Evolutionary conservation across 352 stramenopile species (phyloP).

Genomic region (Phytophthora chlamydospora): DNA sequence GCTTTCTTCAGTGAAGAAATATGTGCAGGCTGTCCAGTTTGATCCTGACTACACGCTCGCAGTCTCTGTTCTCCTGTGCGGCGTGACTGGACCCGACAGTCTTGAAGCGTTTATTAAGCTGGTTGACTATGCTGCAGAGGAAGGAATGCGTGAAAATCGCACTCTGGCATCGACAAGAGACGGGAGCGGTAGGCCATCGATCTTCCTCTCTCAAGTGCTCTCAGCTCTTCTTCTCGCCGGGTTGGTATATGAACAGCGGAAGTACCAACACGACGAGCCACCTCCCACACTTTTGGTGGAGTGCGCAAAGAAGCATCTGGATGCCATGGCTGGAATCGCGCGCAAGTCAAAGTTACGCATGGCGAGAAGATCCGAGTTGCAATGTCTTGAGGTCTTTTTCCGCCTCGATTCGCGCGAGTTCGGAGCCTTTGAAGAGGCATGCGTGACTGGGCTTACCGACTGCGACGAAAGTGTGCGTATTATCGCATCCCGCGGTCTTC

Average conservation of each 20-base stretch:
- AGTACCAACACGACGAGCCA: slow-evolving; percentile 58
- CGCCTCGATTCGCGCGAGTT: slow-evolving; percentile 63
- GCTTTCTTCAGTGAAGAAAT: slow-evolving; percentile 58
- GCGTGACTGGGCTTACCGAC: slow-evolving; percentile 57
- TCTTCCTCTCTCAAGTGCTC: slow-evolving; percentile 67
- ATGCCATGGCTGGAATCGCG: slow-evolving; percentile 16
- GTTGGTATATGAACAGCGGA: slow-evolving; percentile 59
- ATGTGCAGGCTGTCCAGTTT: slow-evolving; percentile 52
- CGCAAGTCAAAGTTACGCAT: slow-evolving; percentile 34
- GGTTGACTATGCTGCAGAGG: slow-evolving; percentile 53
- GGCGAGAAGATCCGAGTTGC: slow-evolving; percentile 43
- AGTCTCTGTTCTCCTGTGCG: slow-evolving; percentile 62
- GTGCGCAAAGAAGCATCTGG: slow-evolving; percentile 48
- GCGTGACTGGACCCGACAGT: slow-evolving; percentile 60
- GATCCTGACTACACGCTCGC: slow-evolving; percentile 73
- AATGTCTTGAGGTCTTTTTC: slow-evolving; percentile 75
- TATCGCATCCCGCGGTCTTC: slow-evolving; percentile 49
- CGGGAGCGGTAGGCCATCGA: slow-evolving; percentile 35
- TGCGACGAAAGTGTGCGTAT: slow-evolving; percentile 61
- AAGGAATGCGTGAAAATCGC: slow-evolving; percentile 38
- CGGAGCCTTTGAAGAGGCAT: slow-evolving; percentile 53
- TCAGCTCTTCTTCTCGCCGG: slow-evolving; percentile 49
- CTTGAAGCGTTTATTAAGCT: slow-evolving; percentile 62
- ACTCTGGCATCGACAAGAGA: slow-evolving; percentile 28
- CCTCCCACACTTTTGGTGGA: slow-evolving; percentile 51